Evolutionary conservation across 1,284 basidiomycete genomes (phyloP).

Genomic region (Nidula niveotomentosa): DNA sequence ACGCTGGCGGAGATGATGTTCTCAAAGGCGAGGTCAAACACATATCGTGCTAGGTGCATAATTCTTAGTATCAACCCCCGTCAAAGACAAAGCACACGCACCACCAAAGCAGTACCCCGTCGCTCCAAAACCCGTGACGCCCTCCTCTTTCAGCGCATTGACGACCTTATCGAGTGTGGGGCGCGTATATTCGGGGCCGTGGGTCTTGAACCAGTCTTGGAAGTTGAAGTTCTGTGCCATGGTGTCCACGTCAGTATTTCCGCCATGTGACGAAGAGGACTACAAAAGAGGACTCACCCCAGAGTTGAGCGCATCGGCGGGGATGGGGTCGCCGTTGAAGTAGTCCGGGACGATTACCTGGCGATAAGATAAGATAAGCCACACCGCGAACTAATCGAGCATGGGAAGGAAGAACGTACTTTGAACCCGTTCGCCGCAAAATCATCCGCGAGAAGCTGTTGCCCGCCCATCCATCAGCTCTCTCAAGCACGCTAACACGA

Average conservation of each 20-base stretch:
- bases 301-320: constrained; percentile 33
- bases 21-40: constrained; percentile 70
- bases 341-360: constrained; percentile 57
- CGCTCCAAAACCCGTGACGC: constrained; percentile 58
- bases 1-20: constrained; percentile 52
- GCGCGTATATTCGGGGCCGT: constrained; percentile 47
- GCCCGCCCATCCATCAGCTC: neutral
- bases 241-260: neutral
- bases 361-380: neutral
- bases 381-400: neutral
- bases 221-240: constrained; percentile 38
- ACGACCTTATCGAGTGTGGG: constrained; percentile 58
- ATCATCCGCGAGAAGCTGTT: constrained; percentile 66
- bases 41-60: constrained; percentile 42
- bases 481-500: too few relatives aligned
- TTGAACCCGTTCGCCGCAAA: constrained; percentile 75
- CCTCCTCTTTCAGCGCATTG: constrained; percentile 53
- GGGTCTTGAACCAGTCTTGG: constrained; percentile 46
- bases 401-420: constrained; percentile 23
- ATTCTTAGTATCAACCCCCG: neutral
- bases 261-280: neutral
- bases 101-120: constrained; percentile 77
- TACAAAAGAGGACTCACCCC: constrained; percentile 26
- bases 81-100: constrained; percentile 16
- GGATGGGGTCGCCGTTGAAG: constrained; percentile 58